Conservation (phyloP, 2,329 filamentous ascomycete species). For the Thelonectria discophora region DNA sequence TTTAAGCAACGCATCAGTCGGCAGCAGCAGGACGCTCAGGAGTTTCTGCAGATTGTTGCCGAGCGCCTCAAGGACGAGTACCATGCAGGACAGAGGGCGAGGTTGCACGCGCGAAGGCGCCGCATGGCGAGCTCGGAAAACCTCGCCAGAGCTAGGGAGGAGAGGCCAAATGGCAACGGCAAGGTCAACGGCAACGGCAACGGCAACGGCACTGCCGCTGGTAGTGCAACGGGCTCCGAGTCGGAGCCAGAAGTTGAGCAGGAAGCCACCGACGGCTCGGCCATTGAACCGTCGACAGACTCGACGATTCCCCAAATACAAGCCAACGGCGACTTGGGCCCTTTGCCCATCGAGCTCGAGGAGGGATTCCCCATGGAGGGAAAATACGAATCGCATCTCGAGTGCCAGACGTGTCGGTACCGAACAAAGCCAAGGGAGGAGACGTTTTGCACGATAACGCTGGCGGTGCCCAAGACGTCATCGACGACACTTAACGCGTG, state of each 20-base stretch:
- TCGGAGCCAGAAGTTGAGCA: slow-evolving; percentile 20
- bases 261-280: slow-evolving; percentile 29
- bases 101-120: slow-evolving; percentile 61
- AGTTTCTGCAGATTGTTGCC: slow-evolving; percentile 93
- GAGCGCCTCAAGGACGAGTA: slow-evolving; percentile 96
- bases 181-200: too few species aligned
- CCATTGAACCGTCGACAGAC: slow-evolving; percentile 38
- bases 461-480: slow-evolving; percentile 86
- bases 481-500: slow-evolving; percentile 86
- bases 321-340: slow-evolving; percentile 27
- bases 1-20: slow-evolving; percentile 92
- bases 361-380: slow-evolving; percentile 93
- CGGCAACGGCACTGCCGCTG: too few species aligned
- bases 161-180: slow-evolving; percentile 31
- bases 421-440: slow-evolving; percentile 85
- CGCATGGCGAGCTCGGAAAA: slow-evolving; percentile 29
- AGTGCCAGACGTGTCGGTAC: slow-evolving; percentile 90
- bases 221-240: slow-evolving; percentile 20
- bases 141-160: slow-evolving; percentile 32
- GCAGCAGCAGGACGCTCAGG: slow-evolving; percentile 96
- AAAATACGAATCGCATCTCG: slow-evolving; percentile 90
- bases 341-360: slow-evolving; percentile 57
- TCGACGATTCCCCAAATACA: slow-evolving; percentile 32
- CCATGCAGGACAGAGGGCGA: slow-evolving; percentile 80
- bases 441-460: slow-evolving; percentile 88